Evolutionary conservation across 2,329 filamentous ascomycete species (phyloP).

Genomic region (Fusarium mangiferae): DNA sequence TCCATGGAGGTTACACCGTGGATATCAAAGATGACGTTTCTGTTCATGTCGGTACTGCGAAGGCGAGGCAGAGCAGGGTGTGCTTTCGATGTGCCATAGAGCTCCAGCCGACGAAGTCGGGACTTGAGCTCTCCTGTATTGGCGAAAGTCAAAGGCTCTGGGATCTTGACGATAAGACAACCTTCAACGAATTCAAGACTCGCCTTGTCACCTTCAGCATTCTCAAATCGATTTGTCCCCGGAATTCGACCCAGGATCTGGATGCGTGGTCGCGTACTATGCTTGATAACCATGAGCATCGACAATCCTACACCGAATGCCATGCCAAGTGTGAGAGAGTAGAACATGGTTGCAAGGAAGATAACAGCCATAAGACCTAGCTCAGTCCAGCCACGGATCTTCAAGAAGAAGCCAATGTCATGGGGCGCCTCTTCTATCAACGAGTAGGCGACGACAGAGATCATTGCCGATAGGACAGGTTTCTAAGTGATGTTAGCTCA

Average conservation of each 20-base stretch:
- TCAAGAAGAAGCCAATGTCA: slow-evolving; percentile 89
- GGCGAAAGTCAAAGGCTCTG: slow-evolving; percentile 94
- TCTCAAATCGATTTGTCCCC: slow-evolving; percentile 85
- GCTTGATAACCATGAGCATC: slow-evolving; percentile 86
- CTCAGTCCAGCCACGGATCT: slow-evolving; percentile 87
- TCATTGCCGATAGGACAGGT: slow-evolving; percentile 92
- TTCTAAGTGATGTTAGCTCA: slow-evolving; percentile 65
- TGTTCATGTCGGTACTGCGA: slow-evolving; percentile 81
- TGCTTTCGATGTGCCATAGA: slow-evolving; percentile 85
- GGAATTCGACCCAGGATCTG: slow-evolving; percentile 93
- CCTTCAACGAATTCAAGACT: slow-evolving; percentile 89
- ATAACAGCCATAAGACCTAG: slow-evolving; percentile 89
- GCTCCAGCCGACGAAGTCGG: slow-evolving; percentile 82
- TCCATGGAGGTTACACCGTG: slow-evolving; percentile 97
- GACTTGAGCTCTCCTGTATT: slow-evolving; percentile 94
- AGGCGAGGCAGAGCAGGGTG: slow-evolving; percentile 89
- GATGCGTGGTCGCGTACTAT: slow-evolving; percentile 91
- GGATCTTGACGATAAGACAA: slow-evolving; percentile 96
- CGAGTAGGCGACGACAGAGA: slow-evolving; percentile 93
- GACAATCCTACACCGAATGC: slow-evolving; percentile 93
- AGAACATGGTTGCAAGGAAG: slow-evolving; percentile 92
- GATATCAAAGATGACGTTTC: slow-evolving; percentile 95
- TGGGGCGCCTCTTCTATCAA: slow-evolving; percentile 95
- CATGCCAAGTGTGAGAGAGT: slow-evolving; percentile 92
- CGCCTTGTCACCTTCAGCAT: slow-evolving; percentile 79